Percentiles rank a stretch among this genome's conserved stretches.
These are phyloP conservation scores for Cochlearia excelsa DNA, from an alignment of 345 rosid species.

Conservation along the genomic window DNA sequence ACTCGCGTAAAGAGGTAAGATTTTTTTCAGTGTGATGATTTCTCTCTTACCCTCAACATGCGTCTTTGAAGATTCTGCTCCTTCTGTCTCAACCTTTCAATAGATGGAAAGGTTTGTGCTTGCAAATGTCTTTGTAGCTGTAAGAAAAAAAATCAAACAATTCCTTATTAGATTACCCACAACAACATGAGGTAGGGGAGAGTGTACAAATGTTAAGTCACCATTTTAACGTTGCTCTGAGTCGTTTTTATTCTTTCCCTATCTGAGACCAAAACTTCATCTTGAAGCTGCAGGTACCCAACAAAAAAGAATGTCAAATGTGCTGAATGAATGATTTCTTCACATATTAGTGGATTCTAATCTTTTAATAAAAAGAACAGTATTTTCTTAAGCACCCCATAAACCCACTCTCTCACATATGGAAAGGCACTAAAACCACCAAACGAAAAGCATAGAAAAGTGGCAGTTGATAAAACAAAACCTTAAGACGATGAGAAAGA, in stretches of 20 bases:
- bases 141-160: slow-evolving; percentile 19
- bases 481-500: slow-evolving; percentile 89
- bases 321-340: not conserved
- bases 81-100: slow-evolving; percentile 81
- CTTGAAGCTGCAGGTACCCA: slow-evolving; percentile 57
- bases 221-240: slow-evolving; percentile 91
- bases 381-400: not conserved
- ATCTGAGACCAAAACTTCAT: slow-evolving; percentile 76
- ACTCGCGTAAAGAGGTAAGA: slow-evolving; percentile 14
- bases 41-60: slow-evolving; percentile 66
- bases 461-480: slow-evolving; percentile 17
- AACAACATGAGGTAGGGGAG: not conserved
- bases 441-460: slow-evolving; percentile 14
- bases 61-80: slow-evolving; percentile 96
- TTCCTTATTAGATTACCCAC: not conserved
- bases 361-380: not conserved
- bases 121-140: slow-evolving; percentile 98
- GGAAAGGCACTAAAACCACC: slow-evolving; percentile 17
- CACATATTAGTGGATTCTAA: slow-evolving; percentile 2
- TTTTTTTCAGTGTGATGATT: not conserved
- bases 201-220: slow-evolving; percentile 22
- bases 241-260: slow-evolving; percentile 85
- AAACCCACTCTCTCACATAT: not conserved
- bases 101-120: slow-evolving; percentile 90
- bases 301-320: slow-evolving; percentile 13